Percentiles rank a stretch among this genome's conserved stretches.
Conservation (phyloP, 2,329 filamentous ascomycete genomes). For the Fusarium illudens region DNA sequence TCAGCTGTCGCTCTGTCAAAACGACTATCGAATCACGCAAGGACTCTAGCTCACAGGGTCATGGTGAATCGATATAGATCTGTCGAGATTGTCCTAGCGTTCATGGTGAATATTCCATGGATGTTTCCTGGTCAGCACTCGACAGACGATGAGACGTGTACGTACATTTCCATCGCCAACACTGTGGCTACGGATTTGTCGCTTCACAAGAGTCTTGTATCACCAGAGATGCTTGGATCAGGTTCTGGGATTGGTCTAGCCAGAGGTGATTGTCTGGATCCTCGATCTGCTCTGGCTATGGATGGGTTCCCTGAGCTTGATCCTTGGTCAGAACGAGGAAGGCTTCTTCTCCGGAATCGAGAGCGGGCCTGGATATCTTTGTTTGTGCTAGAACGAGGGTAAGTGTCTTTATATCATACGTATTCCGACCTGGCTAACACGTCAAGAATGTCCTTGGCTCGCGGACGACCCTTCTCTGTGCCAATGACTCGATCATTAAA, state of each 20-base stretch:
- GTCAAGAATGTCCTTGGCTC: slow-evolving; percentile 70
- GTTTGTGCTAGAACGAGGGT: slow-evolving; percentile 77
- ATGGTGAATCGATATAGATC: slow-evolving; percentile 70
- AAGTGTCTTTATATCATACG: slow-evolving; percentile 21
- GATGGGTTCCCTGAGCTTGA: slow-evolving; percentile 74
- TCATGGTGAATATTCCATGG: slow-evolving; percentile 81
- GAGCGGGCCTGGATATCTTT: slow-evolving; percentile 76
- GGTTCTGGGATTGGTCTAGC: slow-evolving; percentile 59
- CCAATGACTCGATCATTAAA: slow-evolving; percentile 72
- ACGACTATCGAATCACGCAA: slow-evolving; percentile 70
- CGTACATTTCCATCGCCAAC: slow-evolving; percentile 74
- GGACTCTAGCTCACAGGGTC: slow-evolving; percentile 68
- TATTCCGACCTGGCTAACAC: background rate
- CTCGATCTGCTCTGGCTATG: slow-evolving; percentile 69
- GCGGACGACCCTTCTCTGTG: slow-evolving; percentile 73
- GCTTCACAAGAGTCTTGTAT: slow-evolving; percentile 73
- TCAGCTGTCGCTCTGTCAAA: slow-evolving; percentile 70
- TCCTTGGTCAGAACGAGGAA: slow-evolving; percentile 66
- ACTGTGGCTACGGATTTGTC: slow-evolving; percentile 75
- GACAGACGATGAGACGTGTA: slow-evolving; percentile 77
- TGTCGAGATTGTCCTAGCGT: slow-evolving; percentile 77
- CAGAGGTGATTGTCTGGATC: slow-evolving; percentile 73
- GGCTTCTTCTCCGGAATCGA: slow-evolving; percentile 68
- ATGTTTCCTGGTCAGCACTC: slow-evolving; percentile 74
- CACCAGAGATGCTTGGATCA: slow-evolving; percentile 58